These are phyloP conservation scores for Vanrija humicola DNA, from an alignment of 1,284 basidiomycete species.

Conservation along the genomic window DNA sequence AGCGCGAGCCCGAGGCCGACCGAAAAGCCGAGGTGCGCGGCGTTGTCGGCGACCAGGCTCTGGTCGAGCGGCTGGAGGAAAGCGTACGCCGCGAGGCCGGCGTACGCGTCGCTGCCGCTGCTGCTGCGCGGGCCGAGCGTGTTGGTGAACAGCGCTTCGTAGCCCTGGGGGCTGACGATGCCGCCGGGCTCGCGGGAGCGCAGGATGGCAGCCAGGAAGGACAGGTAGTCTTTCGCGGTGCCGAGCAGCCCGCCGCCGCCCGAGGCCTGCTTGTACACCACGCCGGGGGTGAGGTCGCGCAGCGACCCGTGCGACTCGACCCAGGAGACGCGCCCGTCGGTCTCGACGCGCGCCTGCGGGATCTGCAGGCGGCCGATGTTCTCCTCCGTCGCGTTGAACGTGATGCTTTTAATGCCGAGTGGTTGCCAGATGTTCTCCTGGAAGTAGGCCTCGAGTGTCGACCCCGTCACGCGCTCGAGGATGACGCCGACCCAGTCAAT, in stretches of 20 bases:
- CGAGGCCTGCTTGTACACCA: background rate
- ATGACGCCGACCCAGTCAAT: constrained; percentile 43
- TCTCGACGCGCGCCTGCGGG: too few relatives aligned
- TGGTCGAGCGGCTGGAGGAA: background rate
- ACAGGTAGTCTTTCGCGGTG: constrained; percentile 30
- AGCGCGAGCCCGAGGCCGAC: background rate
- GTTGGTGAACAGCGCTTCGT: constrained; percentile 20
- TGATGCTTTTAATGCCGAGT: constrained; percentile 25
- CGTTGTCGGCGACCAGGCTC: constrained; percentile 4
- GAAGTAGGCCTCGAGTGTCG: constrained; percentile 35
- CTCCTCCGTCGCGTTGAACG: constrained; percentile 28
- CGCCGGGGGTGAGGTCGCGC: too few relatives aligned
- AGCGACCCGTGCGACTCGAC: too few relatives aligned
- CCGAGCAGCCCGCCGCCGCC: constrained; percentile 41
- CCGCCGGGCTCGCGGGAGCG: constrained; percentile 8
- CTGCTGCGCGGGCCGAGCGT: constrained; percentile 1
- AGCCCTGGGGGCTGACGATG: constrained; percentile 18
- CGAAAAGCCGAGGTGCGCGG: background rate
- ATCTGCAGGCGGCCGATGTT: constrained; percentile 1
- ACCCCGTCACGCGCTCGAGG: constrained; percentile 31
- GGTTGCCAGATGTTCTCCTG: constrained; percentile 36
- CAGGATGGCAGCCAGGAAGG: constrained; percentile 27
- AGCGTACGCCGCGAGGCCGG: constrained; percentile 1
- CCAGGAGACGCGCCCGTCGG: too few relatives aligned
- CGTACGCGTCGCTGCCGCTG: background rate